Evolutionary conservation across 192 early-diverging fungal genomes (phyloP), one percentile per base, ranked within the genome.

Genomic region (Umbelopsis ramanniana): DNA sequence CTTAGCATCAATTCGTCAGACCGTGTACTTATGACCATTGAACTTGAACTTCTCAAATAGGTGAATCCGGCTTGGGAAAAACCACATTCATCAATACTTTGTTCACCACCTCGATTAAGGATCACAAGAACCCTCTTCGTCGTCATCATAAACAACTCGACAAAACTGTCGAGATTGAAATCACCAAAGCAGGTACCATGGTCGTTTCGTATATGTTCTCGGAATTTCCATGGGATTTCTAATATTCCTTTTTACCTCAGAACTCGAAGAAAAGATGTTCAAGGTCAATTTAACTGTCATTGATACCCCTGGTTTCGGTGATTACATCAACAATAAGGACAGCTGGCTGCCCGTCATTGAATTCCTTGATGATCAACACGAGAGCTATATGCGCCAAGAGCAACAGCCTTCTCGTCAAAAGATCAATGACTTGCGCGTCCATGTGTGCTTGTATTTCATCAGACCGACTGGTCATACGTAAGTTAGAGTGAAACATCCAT

Each of bases 231-330:
- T 6, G 0, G n/a, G 26, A 0, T 19, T 29, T 38, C 26, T n/a
- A 0, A 37, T 37, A 19, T 37, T 1, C 14, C 57, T 2, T 37
- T 29, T 26, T 19, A 37, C 5, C 6, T 73, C n/a, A 85, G 97
- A 97, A 21, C 91, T 99, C 66, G 95, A 99, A 81, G 97, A 99
- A 79, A 97, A 94, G 75, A 94, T 93, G 46, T 94, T 99, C 70
- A 91, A 90, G 75, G 89, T 99, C 67, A 93, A 93, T 79, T 85
- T 99, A 22, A 97, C 93, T 45, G 92, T 99, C 23, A 96, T 97
- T 52, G 97, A 99, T 78, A 98, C 97, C 9, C 97, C 97, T 53
- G 97, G 97, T 22, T 99, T 95, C 79, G 96, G 97, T 74, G 97
- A 99, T 79, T 95, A 94, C 82, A 94, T 99, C 77, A 99, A 98